Evolutionary conservation across 1,284 basidiomycete genomes (phyloP).

Genomic region (Cryptococcus sp.): DNA sequence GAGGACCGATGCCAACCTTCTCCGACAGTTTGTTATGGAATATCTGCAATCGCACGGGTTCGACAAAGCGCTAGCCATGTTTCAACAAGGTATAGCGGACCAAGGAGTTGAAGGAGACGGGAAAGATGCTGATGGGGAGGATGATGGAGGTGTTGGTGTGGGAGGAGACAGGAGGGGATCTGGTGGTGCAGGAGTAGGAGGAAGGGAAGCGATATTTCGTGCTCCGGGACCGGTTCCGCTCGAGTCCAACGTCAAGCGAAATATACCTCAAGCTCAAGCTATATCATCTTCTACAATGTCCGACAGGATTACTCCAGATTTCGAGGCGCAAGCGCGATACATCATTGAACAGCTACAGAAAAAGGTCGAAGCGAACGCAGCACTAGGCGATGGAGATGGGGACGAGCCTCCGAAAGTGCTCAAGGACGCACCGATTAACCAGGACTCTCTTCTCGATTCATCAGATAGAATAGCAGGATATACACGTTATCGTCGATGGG

Average conservation of each 20-base stretch:
- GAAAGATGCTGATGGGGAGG: constrained; percentile 53
- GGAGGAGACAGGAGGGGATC: constrained; percentile 54
- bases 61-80: constrained; percentile 69
- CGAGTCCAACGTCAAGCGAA: constrained; percentile 48
- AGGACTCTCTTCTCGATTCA: constrained; percentile 65
- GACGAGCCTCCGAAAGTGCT: constrained; percentile 20
- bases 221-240: constrained; percentile 44
- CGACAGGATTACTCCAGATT: constrained; percentile 48
- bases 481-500: constrained; percentile 73
- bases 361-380: constrained; percentile 66
- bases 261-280: constrained; percentile 58
- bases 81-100: constrained; percentile 66
- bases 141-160: constrained; percentile 18
- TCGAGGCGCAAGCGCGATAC: constrained; percentile 51
- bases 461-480: constrained; percentile 71
- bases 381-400: constrained; percentile 75
- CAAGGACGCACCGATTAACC: constrained; percentile 55
- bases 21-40: constrained; percentile 67
- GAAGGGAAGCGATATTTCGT: constrained; percentile 43
- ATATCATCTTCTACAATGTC: constrained; percentile 47
- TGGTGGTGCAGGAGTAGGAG: constrained; percentile 41
- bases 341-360: constrained; percentile 48
- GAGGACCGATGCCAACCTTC: constrained; percentile 32
- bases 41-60: constrained; percentile 83
- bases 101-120: constrained; percentile 60